phyloP scores from a whole-genome alignment of 2,329 filamentous ascomycete species.

The Grosmannia penicillata region DNA sequence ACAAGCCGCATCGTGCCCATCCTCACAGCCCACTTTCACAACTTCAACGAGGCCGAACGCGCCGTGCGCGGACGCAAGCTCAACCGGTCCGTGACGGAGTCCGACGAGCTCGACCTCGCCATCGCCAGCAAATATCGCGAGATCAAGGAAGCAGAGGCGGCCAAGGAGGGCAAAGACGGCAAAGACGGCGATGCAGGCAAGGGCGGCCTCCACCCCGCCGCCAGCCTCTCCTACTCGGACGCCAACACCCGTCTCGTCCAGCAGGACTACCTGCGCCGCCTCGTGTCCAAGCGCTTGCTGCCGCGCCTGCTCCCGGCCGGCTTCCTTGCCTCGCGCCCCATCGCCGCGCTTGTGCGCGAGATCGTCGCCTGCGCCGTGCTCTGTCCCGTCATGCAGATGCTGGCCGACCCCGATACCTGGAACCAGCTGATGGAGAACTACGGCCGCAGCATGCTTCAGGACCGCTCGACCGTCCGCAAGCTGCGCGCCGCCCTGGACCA shows the following conservation, averaged over 20 bases:
- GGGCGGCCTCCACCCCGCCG: conserved; percentile 76
- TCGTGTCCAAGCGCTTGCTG: conserved; percentile 52
- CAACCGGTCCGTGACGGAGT: conserved; percentile 83
- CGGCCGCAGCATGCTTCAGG: conserved; percentile 76
- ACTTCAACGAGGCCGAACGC: conserved; percentile 83
- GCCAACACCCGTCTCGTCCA: conserved; percentile 55
- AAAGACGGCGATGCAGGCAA: background rate
- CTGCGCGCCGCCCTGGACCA: conserved; percentile 84
- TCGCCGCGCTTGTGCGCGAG: conserved; percentile 70
- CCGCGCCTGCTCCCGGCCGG: conserved; percentile 59
- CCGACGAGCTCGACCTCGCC: conserved; percentile 85
- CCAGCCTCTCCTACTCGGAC: conserved; percentile 68
- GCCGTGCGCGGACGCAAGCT: conserved; percentile 76
- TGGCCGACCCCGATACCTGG: conserved; percentile 92
- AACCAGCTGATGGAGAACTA: conserved; percentile 90
- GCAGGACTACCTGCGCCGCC: conserved; percentile 72
- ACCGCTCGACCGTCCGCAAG: conserved; percentile 86
- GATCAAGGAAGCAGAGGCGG: conserved; percentile 8
- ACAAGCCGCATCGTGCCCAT: conserved; percentile 77
- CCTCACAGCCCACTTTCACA: conserved; percentile 72
- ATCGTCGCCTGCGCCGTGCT: conserved; percentile 88
- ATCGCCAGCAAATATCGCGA: conserved; percentile 90
- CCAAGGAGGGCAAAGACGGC: background rate
- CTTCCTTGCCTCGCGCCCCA: conserved; percentile 65
- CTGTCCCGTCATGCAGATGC: conserved; percentile 60